Evolutionary conservation across 139 green algal genomes (phyloP).

Genomic region (Chlamydomonas schloesseri): DNA sequence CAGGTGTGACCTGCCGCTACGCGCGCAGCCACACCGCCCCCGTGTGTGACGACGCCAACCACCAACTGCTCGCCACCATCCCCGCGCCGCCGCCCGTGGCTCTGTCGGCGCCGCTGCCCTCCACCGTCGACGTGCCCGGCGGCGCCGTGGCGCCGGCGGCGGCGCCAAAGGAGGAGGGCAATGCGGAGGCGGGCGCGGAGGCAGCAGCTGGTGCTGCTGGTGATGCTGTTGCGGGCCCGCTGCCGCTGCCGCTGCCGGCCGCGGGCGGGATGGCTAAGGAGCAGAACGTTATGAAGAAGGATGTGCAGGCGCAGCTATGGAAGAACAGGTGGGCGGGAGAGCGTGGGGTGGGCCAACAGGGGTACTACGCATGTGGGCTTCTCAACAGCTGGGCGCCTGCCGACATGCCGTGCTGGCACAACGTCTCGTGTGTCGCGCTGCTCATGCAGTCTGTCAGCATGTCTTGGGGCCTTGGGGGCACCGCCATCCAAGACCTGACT

Average conservation of each 20-base stretch:
- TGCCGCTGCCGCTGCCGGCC: slow-evolving; percentile 12
- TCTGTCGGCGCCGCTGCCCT: no score
- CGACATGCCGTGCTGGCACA: no score
- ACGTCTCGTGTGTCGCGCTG: no score
- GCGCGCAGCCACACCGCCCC: slow-evolving; percentile 61
- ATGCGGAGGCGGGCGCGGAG: not conserved
- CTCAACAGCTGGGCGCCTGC: no score
- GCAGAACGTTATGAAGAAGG: slow-evolving; percentile 40
- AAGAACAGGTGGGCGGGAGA: slow-evolving; percentile 40
- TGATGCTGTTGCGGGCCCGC: not conserved
- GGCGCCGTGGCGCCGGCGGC: not conserved
- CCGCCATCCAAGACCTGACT: no score
- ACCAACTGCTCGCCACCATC: slow-evolving; percentile 38
- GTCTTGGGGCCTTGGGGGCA: no score
- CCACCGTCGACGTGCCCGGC: slow-evolving; percentile 10
- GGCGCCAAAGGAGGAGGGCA: slow-evolving; percentile 11
- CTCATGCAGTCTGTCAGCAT: no score
- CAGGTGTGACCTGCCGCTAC: slow-evolving; percentile 77
- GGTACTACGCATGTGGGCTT: no score
- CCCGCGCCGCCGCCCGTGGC: not conserved
- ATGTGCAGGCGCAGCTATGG: slow-evolving; percentile 59
- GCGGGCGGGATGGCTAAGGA: slow-evolving; percentile 21
- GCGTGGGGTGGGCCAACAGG: no score
- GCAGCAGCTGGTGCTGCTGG: not conserved
- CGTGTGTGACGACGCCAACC: not conserved